Base-by-base conservation (phyloP, 2,329 filamentous ascomycete species). In the Cordyceps cateniannulata region DNA sequence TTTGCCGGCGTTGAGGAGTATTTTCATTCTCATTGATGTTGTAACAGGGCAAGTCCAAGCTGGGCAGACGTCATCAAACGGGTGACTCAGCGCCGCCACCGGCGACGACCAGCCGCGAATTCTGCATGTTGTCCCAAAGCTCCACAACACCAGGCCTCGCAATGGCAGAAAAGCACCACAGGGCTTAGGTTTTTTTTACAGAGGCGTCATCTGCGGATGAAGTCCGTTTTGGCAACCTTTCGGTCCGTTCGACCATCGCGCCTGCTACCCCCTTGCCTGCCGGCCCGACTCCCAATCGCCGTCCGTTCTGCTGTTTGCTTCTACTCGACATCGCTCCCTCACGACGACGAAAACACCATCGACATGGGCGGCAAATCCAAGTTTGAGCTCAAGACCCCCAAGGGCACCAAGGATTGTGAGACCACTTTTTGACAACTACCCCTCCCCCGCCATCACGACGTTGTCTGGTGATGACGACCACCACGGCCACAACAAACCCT, bases 331-430 rank as follows among this genome's bases (percentile, higher is more conserved):
- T 49, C 38, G 25, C 44, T 51, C 14, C 53, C 27, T 48, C 38
- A 42, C 16, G 14, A n/a, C 38, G 45, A 59, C 57, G 35, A 56
- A 55, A 54, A 62, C 27, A 59, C 61, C 49, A 57, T 54, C 49
- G 61, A 62, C 44, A 76, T 75, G 73, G 69, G 74, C 57, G 71
- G 75, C 42, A 79, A 79, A 66, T 72, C 72, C 62, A 81, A 80
- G 65, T 87, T 89, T 75, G 85, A 86, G 75, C 82, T 96, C 72
- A 96, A 96, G 81, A 90, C 88, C 70, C 90, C 91, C 64, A 96
- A 96, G 82, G 91, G 92, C 67, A 96, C 91, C 66, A 90, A 91
- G 72, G 92, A 96, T 74, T 96, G 86, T 86, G 62, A 70, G 69
- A 20, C 24, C 55, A 22, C 52, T 45, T 35, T 44, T 42, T 18